Evolutionary conservation across 169 alveolate species (phyloP), one percentile per base, ranked within the genome.

Genomic region (Sarcocystis neurona): DNA sequence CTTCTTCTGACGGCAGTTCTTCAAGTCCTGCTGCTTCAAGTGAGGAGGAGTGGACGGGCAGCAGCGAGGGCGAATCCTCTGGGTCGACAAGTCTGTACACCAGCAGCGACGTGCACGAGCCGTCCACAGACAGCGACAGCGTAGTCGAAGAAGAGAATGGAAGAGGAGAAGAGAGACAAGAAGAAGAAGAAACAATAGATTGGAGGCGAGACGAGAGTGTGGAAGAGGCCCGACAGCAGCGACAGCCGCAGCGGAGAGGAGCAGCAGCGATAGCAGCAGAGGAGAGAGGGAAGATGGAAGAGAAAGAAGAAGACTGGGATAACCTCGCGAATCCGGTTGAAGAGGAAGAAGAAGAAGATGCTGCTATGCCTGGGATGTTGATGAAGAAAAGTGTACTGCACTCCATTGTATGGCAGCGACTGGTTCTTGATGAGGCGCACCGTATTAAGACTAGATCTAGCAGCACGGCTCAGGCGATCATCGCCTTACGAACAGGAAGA

Each of bases 401-500:
- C 74, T 63, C 75, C 44, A 78, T 90, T 56, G 70, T 75, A n/a
- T 90, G 93, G 93, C 93, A 94, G 72, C 92, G 99, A 43, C 94
- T 98, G 44, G 96, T 97, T 41, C 91, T 98, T 32, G 99, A 98
- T 89, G 99, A 98, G 94, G 99, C 99, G 0, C 99, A 98, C 85
- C 95, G 99, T 70, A 97, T 98, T 79, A 98, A 98, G 92, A 96
- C 98, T 41, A 95, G 98, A 74, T 94, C 95, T 78, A 97, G 97
- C 72, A 95, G 98, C 84, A 96, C 98, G 10, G 97, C 98, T 27
- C 95, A 95, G 90, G 97, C 95, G 10, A 95, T 94, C 0, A 94
- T 94, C 89, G 95, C 96, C 58, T 60, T 91, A 47, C 94, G 86
- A 8, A 87, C 86, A 48, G 91, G 87, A 37, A 75, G 87, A 10